Evolutionary conservation across 352 stramenopile species (phyloP).

Genomic region (Phytophthora litchii): DNA sequence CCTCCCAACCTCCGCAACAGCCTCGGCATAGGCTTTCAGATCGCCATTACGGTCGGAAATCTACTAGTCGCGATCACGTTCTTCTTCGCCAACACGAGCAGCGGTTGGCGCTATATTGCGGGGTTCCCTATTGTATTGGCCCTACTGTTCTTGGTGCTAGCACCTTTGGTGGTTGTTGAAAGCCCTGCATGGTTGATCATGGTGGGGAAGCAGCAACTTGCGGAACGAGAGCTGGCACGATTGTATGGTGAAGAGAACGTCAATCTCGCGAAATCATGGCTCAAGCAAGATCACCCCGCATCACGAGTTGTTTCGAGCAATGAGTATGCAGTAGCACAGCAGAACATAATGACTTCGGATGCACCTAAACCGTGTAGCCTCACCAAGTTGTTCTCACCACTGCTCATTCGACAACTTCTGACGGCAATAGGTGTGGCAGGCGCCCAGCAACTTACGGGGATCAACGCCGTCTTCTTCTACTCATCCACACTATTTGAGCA

Average conservation of each 20-base stretch:
- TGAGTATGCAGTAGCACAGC: background rate
- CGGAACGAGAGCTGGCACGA: conserved; percentile 26
- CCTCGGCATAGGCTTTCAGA: conserved; percentile 36
- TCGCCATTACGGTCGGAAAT: conserved; percentile 34
- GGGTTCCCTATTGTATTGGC: conserved; percentile 40
- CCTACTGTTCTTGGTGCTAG: conserved; percentile 28
- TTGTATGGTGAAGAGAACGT: conserved; percentile 38
- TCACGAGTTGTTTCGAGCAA: background rate
- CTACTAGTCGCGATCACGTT: conserved; percentile 32
- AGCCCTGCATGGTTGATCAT: conserved; percentile 31
- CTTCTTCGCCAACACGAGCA: conserved; percentile 36
- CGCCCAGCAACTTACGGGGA: conserved; percentile 50
- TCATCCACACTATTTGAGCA: conserved; percentile 53
- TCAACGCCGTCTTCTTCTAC: conserved; percentile 66
- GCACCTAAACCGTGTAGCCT: background rate
- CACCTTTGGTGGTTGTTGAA: conserved; percentile 27
- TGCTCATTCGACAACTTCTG: conserved; percentile 43
- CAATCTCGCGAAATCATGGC: conserved; percentile 19
- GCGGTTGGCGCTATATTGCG: conserved; percentile 36
- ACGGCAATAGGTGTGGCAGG: conserved; percentile 35
- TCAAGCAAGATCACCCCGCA: conserved; percentile 5
- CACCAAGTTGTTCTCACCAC: conserved; percentile 6
- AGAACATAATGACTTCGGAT: background rate
- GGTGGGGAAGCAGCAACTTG: conserved; percentile 22
- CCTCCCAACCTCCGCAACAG: conserved; percentile 35